A percentile compares a stretch with the other conserved stretches of the same genome.
Conservation (phyloP, 169 alveolate genomes). For the Perkinsus olseni region DNA sequence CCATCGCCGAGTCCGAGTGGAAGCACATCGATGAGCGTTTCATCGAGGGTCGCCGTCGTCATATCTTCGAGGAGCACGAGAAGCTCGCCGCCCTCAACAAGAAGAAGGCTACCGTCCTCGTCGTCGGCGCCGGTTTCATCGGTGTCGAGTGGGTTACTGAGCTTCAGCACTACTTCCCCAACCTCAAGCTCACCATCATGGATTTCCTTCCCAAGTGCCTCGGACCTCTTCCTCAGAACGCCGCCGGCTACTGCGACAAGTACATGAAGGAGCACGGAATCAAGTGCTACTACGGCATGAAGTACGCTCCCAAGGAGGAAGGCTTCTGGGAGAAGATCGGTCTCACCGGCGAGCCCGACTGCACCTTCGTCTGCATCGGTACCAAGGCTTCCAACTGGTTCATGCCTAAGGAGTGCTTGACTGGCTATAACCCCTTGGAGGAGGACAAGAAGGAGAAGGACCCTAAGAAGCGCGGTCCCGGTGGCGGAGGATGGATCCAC, state of each 20-base stretch:
- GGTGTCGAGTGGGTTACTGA: conserved; percentile 39
- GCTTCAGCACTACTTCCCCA: conserved; percentile 30
- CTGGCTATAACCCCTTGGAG: conserved; percentile 18
- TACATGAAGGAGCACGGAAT: conserved; percentile 25
- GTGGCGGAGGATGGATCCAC: conserved; percentile 40
- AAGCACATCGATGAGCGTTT: conserved; percentile 29
- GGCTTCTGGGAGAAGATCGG: conserved; percentile 31
- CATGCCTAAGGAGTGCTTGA: conserved; percentile 27
- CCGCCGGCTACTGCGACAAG: conserved; percentile 27
- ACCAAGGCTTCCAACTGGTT: conserved; percentile 34
- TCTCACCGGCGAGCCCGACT: conserved; percentile 26
- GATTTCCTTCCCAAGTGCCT: conserved; percentile 32
- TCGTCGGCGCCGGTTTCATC: conserved; percentile 33
- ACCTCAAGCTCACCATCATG: conserved; percentile 26
- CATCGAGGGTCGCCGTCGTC: conserved; percentile 35
- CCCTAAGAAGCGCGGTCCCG: conserved; percentile 26
- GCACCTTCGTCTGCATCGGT: conserved; percentile 36
- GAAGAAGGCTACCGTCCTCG: conserved; percentile 22
- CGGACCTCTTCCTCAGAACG: conserved; percentile 32
- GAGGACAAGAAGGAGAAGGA: conserved; percentile 10
- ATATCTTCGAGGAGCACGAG: conserved; percentile 30
- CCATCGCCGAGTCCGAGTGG: conserved; percentile 24
- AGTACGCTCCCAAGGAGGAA: conserved; percentile 21
- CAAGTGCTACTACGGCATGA: conserved; percentile 18
- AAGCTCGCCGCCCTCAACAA: conserved; percentile 13